A percentile compares a stretch with the other conserved stretches of the same genome.
Evolutionary conservation across 257 asterid species (phyloP).

Genomic region (Penstemon barbatus): DNA sequence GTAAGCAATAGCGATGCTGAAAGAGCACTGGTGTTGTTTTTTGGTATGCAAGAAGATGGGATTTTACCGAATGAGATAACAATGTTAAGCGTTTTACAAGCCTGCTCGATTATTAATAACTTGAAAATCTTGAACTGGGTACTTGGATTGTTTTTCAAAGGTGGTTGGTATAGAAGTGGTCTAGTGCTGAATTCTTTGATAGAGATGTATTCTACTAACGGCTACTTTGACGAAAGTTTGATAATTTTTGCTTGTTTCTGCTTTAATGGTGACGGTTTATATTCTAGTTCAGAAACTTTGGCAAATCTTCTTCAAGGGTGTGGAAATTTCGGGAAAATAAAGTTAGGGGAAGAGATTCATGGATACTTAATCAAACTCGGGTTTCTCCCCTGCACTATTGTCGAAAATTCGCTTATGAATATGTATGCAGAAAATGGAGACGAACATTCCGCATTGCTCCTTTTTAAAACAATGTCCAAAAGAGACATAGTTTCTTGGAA

Average conservation of each 20-base stretch:
- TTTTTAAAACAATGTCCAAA: slow-evolving; percentile 36
- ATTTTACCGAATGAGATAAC: slow-evolving; percentile 43
- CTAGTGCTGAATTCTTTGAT: slow-evolving; percentile 40
- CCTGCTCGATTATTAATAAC: slow-evolving; percentile 32
- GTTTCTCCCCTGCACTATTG: slow-evolving; percentile 34
- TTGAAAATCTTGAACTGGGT: slow-evolving; percentile 34
- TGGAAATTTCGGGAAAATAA: slow-evolving; percentile 27
- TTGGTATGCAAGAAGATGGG: slow-evolving; percentile 40
- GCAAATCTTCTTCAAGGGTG: slow-evolving; percentile 47
- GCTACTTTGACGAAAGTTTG: slow-evolving; percentile 31
- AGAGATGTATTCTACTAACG: slow-evolving; percentile 43
- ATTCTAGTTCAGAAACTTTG: slow-evolving; percentile 45
- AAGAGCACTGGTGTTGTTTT: slow-evolving; percentile 36
- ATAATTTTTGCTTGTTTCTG: slow-evolving; percentile 32
- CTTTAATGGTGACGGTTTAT: slow-evolving; percentile 36
- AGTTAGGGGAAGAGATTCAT: slow-evolving; percentile 42
- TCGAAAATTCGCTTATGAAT: slow-evolving; percentile 48
- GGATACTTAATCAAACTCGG: slow-evolving; percentile 48
- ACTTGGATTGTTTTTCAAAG: slow-evolving; percentile 47
- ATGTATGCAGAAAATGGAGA: slow-evolving; percentile 39
- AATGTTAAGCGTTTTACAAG: slow-evolving; percentile 35
- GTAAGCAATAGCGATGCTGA: slow-evolving; percentile 28
- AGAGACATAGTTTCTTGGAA: slow-evolving; percentile 52
- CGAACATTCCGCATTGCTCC: slow-evolving; percentile 28
- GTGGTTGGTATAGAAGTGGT: slow-evolving; percentile 34